These are phyloP conservation scores for Solanum lignicaule DNA, from an alignment of 257 asterid species.

Conservation along the genomic window DNA sequence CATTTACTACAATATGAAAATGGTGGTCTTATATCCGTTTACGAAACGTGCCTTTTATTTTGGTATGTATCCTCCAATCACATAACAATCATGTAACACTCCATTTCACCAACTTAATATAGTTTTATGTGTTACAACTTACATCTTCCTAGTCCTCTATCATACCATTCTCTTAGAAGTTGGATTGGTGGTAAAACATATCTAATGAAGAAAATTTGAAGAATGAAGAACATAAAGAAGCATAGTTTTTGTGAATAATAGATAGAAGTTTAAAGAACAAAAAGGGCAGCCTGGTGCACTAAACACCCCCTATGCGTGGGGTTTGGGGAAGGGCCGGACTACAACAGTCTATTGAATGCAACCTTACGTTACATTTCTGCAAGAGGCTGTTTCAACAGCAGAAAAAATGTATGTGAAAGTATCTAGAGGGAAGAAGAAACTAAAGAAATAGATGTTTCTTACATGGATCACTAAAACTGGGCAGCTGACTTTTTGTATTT, in stretches of 20 bases:
- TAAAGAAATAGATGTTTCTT: conserved; percentile 22
- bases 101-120: neutral
- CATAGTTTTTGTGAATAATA: neutral
- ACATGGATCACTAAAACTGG: conserved; percentile 94
- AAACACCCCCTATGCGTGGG: neutral
- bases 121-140: neutral
- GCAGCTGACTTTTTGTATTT: conserved; percentile 78
- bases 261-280: neutral
- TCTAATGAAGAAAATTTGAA: neutral
- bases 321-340: neutral
- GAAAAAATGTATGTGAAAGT: neutral
- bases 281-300: neutral
- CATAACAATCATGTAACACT: neutral
- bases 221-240: neutral
- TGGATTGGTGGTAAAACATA: neutral
- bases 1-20: neutral
- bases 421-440: neutral
- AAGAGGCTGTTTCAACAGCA: neutral
- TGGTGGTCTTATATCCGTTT: neutral
- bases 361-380: neutral
- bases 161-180: neutral
- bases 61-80: neutral
- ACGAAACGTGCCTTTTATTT: neutral
- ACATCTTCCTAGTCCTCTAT: neutral
- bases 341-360: neutral